These are phyloP conservation scores for Metarhizium sp. DNA, from an alignment of 2,329 filamentous ascomycete genomes.

Conservation along the genomic window DNA sequence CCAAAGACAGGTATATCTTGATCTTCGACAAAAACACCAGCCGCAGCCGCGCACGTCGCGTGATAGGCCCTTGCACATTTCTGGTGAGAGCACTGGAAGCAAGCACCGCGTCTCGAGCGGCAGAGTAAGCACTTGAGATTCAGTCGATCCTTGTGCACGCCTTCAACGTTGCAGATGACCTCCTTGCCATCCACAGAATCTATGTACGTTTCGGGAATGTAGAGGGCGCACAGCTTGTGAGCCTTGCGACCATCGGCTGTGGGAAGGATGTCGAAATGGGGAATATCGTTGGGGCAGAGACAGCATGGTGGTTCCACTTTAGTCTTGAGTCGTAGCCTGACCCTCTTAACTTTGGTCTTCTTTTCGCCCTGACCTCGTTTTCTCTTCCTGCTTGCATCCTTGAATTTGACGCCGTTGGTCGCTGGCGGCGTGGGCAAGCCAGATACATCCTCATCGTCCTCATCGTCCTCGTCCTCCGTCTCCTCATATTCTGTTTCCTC, in stretches of 20 bases:
- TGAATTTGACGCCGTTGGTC: constrained; percentile 61
- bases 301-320: constrained; percentile 73
- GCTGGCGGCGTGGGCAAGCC: constrained; percentile 72
- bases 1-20: constrained; percentile 78
- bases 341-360: constrained; percentile 62
- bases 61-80: constrained; percentile 93
- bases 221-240: constrained; percentile 81
- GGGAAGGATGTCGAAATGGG: constrained; percentile 69
- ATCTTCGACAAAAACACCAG: constrained; percentile 84
- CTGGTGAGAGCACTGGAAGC: constrained; percentile 92
- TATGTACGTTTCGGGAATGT: constrained; percentile 87
- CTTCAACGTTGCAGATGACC: constrained; percentile 66
- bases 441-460: constrained; percentile 50
- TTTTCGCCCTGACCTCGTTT: constrained; percentile 25
- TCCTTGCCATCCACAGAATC: constrained; percentile 62
- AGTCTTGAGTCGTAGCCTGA: constrained; percentile 66
- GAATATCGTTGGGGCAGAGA: constrained; percentile 84
- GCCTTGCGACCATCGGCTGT: constrained; percentile 84
- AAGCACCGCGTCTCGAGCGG: constrained; percentile 87
- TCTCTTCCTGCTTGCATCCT: constrained; percentile 55
- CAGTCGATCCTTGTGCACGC: constrained; percentile 76
- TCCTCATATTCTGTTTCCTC: constrained; percentile 81
- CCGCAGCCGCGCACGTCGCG: constrained; percentile 84
- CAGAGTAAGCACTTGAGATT: constrained; percentile 94
- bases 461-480: constrained; percentile 56